Evolutionary conservation across 352 stramenopile species (phyloP).

Genomic region (Peronosclerospora sorghi): DNA sequence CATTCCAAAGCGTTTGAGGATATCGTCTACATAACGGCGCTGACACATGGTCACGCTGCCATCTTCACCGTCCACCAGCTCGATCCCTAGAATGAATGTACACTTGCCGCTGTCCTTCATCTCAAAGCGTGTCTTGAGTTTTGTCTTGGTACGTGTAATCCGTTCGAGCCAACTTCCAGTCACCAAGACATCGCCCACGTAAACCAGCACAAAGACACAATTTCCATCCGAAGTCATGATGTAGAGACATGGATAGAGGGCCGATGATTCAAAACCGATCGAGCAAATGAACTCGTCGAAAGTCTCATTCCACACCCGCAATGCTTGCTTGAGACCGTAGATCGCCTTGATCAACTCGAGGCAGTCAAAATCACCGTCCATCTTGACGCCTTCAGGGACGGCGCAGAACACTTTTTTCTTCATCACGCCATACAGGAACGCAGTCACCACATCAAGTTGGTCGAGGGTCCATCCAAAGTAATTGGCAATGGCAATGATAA

Average conservation of each 20-base stretch:
- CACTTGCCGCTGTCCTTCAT: no score
- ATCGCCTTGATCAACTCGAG: conserved; percentile 1
- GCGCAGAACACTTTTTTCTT: conserved; percentile 3
- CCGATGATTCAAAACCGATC: no score
- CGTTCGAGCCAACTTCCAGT: conserved; percentile 3
- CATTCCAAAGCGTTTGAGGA: conserved; percentile 17
- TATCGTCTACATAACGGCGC: conserved; percentile 7
- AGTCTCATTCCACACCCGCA: conserved; percentile 3
- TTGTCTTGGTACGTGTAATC: conserved; percentile 4
- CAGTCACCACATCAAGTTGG: conserved; percentile 3
- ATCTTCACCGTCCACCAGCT: conserved; percentile 1
- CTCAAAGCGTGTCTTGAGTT: conserved; percentile 8
- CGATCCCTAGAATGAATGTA: no score
- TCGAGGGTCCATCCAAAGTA: background rate
- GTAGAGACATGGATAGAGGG: conserved; percentile 2
- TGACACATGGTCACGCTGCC: conserved; percentile 10
- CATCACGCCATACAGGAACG: conserved; percentile 1
- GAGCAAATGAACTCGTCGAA: background rate
- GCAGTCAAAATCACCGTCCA: background rate
- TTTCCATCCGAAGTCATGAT: conserved; percentile 5
- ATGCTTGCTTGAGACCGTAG: conserved; percentile 2
- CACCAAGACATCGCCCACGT: conserved; percentile 8
- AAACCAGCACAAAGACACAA: conserved; percentile 4
- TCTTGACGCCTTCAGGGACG: background rate
- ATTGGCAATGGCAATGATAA: background rate